Conservation (phyloP, 164 flowering plant species). For the Chimonanthus praecox region DNA sequence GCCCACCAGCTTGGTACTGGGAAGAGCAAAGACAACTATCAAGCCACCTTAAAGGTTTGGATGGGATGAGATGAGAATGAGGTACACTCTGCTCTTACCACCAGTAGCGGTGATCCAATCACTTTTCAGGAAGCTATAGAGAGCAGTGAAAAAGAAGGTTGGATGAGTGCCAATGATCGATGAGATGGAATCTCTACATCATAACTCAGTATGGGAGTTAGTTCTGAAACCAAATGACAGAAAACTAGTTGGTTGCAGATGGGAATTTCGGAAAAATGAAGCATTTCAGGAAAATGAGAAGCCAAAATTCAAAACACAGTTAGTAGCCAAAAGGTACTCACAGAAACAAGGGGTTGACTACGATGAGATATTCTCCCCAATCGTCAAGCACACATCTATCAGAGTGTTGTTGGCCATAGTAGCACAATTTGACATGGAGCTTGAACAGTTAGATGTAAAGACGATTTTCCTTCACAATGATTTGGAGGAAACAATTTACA, state of each 20-base stretch:
- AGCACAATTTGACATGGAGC: not conserved
- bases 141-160: not conserved
- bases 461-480: not conserved
- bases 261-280: not conserved
- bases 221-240: not conserved
- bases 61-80: not conserved
- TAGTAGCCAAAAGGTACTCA: not conserved
- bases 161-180: not conserved
- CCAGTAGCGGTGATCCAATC: not conserved
- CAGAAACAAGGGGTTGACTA: not conserved
- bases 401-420: not conserved
- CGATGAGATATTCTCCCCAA: not conserved
- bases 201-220: not conserved
- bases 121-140: not conserved
- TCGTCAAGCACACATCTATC: not conserved
- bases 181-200: not conserved
- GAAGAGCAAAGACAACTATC: not conserved
- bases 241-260: not conserved
- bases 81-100: not conserved
- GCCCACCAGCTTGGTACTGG: not conserved
- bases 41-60: not conserved
- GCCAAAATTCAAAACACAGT: not conserved
- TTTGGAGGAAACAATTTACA: not conserved
- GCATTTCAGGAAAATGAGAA: too few species aligned
- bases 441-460: conserved; percentile 1